Base-by-base conservation (phyloP, 192 early-diverging fungal species). In the Linnemannia exigua region DNA sequence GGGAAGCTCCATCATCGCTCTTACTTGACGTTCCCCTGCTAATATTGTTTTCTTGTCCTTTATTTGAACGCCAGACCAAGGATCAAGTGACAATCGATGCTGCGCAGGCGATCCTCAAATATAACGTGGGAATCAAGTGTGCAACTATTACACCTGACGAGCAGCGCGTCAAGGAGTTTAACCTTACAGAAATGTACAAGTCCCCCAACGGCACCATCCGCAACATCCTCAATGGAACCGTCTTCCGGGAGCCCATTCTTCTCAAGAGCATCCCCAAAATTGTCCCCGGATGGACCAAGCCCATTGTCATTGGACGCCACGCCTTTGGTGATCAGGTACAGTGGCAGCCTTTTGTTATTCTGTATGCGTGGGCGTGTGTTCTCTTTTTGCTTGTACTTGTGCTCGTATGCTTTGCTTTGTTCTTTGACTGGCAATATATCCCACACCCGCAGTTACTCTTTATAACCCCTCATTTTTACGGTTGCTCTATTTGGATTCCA, bases 121-220 rank as follows among this genome's bases (percentile, higher is more conserved):
- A 99, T 93, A 97, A 98, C 89, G 98, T 97, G 31, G 95, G 97
- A 74, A 99, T 99, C 90, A 99, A 99, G 91, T 99, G 98, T 88
- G 98, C 98, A n/a, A 99, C 98, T 54, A 99, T 99, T 85, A 99
- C 98, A n/a, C 97, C 98, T 35, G 98, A 99, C 87, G 95, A 96
- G 77, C 94, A 91, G 22, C 96, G 98, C 84, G 97, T 99, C 72
- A 91, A 97, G 84, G 97, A 99, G 88, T 99, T 97, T 85, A 94
- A 94, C 71, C 91, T 99, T 73, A 96, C 98, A 91, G 80, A 97
- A 88, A 99, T 98, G 96, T 99, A 97, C 97, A 97, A 92, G 89
- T 96, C 95, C 37, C 98, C 98, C 84, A 99, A 99, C 89, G 98
- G 95, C 71, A 98, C 97, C 67, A 97, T 99, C 87, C 92, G 98